Conservation (phyloP, 2,329 filamentous ascomycete genomes). For the Botrytis hyacinthi region DNA sequence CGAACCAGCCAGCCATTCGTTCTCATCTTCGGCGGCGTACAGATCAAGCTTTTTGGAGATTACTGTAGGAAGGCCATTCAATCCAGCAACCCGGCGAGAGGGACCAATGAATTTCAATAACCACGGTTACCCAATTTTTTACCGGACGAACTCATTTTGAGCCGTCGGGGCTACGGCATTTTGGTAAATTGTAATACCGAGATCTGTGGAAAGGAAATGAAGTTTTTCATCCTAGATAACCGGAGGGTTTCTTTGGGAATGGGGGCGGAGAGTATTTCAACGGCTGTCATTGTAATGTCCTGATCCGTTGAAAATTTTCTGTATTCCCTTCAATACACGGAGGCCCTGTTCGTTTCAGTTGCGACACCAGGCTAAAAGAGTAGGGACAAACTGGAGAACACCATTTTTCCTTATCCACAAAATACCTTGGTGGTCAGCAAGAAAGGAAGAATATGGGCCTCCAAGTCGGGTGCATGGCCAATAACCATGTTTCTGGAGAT, state of each 20-base stretch:
- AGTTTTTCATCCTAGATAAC: not conserved
- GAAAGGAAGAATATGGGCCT: not conserved
- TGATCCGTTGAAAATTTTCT: not conserved
- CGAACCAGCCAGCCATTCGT: slow-evolving; percentile 10
- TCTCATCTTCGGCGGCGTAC: slow-evolving; percentile 12
- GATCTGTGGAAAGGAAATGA: slow-evolving; percentile 9
- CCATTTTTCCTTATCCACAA: not conserved
- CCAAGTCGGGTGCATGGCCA: not conserved
- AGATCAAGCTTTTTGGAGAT: slow-evolving; percentile 15
- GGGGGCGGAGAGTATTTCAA: not conserved
- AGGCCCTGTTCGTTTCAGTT: not conserved
- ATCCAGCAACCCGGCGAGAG: slow-evolving; percentile 22
- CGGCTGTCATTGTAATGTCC: not conserved
- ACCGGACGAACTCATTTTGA: not conserved
- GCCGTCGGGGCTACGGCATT: slow-evolving; percentile 2
- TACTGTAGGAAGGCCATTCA: slow-evolving; percentile 9
- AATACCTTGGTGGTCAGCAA: slow-evolving; percentile 1
- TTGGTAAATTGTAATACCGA: slow-evolving; percentile 9
- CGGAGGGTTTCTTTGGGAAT: not conserved
- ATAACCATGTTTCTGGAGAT: slow-evolving; percentile 12
- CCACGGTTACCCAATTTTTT: not conserved
- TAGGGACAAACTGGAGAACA: not conserved
- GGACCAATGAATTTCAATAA: slow-evolving; percentile 13
- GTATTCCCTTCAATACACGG: not conserved
- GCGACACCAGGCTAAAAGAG: not conserved